These are phyloP conservation scores for Amanita muscaria DNA, from an alignment of 768 basidiomycete genomes.

Conservation along the genomic window DNA sequence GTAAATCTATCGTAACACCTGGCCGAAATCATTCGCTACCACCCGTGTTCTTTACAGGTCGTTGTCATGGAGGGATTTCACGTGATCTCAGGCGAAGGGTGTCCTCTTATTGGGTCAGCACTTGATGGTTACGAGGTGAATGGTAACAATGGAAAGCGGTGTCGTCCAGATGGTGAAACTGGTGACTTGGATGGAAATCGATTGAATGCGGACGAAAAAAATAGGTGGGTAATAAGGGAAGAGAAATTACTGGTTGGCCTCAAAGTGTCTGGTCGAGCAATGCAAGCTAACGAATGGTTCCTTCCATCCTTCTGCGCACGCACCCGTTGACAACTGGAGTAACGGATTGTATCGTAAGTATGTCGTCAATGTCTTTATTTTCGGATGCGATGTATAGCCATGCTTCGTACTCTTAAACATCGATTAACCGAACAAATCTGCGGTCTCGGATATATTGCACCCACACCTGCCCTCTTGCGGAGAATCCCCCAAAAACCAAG, in stretches of 20 bases:
- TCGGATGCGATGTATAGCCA: too few relatives aligned
- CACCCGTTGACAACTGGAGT: too few relatives aligned
- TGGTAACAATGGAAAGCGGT: too few relatives aligned
- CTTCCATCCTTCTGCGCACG: slow-evolving; percentile 1
- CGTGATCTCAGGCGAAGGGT: too few relatives aligned
- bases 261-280: slow-evolving; percentile 51
- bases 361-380: too few relatives aligned
- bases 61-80: not conserved
- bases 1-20: slow-evolving; percentile 35
- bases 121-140: too few relatives aligned
- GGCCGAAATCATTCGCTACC: slow-evolving; percentile 6
- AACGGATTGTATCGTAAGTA: too few relatives aligned
- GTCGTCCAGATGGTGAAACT: not conserved
- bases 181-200: not conserved
- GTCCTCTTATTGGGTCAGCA: too few relatives aligned
- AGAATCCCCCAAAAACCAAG: slow-evolving; percentile 10
- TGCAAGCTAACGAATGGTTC: slow-evolving; percentile 52
- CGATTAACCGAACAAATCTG: too few relatives aligned
- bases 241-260: slow-evolving; percentile 51
- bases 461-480: too few relatives aligned
- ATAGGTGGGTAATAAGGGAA: slow-evolving; percentile 32
- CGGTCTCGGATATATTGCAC: too few relatives aligned
- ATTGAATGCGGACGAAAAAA: slow-evolving; percentile 11
- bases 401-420: too few relatives aligned
- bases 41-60: slow-evolving; percentile 3